These are phyloP conservation scores for Waltergamsia citrina DNA, from an alignment of 2,329 filamentous ascomycete genomes.

Conservation along the genomic window DNA sequence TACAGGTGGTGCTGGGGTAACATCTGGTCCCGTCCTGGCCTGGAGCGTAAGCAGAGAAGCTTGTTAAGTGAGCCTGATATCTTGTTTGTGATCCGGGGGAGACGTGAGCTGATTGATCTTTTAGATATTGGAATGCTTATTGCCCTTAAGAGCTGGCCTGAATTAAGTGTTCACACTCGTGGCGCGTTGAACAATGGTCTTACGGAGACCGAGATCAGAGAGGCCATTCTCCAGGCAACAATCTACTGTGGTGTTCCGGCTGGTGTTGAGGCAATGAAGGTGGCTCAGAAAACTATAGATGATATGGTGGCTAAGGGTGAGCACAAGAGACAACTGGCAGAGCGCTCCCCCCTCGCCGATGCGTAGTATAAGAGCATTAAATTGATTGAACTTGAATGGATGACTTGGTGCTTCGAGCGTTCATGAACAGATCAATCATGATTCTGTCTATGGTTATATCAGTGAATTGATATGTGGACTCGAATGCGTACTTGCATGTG, in stretches of 20 bases:
- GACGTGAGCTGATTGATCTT: background rate
- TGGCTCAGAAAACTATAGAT: slow-evolving; percentile 13
- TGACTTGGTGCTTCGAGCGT: too few species aligned
- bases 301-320: slow-evolving; percentile 16
- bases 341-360: too few species aligned
- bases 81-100: slow-evolving; percentile 2
- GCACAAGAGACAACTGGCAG: slow-evolving; percentile 11
- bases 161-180: slow-evolving; percentile 50
- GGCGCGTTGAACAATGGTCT: slow-evolving; percentile 54
- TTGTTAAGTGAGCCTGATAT: slow-evolving; percentile 37
- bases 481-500: too few species aligned
- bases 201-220: slow-evolving; percentile 42
- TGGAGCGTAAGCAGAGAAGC: slow-evolving; percentile 49
- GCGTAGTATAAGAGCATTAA: too few species aligned
- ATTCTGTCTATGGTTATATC: too few species aligned
- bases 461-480: too few species aligned
- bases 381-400: too few species aligned
- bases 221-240: slow-evolving; percentile 37
- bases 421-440: too few species aligned
- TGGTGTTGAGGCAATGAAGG: slow-evolving; percentile 23
- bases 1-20: slow-evolving; percentile 42
- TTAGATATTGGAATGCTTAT: slow-evolving; percentile 52
- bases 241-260: slow-evolving; percentile 30
- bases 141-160: slow-evolving; percentile 46
- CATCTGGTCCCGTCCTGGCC: slow-evolving; percentile 52